Evolutionary conservation across 163 green algal species (phyloP).

Genomic region (Trebouxia gelatinosa): DNA sequence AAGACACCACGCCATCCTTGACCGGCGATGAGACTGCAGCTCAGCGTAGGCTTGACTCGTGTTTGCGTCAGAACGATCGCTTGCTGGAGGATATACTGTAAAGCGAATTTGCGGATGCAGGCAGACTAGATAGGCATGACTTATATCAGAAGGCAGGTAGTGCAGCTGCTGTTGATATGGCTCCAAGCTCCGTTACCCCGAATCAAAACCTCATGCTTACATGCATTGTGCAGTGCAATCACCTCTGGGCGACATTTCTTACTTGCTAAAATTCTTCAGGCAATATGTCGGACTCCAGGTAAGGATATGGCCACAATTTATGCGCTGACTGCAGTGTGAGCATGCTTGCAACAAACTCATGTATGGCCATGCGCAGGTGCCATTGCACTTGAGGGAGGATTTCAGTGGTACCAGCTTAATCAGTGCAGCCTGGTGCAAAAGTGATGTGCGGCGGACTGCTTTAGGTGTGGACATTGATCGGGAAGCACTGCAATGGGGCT

Average conservation of each 20-base stretch:
- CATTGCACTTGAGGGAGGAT: constrained; percentile 52
- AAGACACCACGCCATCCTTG: too few species aligned
- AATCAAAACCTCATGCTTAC: constrained; percentile 1
- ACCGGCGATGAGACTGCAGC: too few species aligned
- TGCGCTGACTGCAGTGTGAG: neutral
- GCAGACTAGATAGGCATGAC: neutral
- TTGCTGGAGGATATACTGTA: too few species aligned
- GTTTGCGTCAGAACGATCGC: too few species aligned
- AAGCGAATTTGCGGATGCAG: too few species aligned
- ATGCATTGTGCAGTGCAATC: constrained; percentile 49
- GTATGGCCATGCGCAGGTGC: constrained; percentile 17
- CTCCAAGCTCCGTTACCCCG: neutral
- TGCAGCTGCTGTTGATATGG: constrained; percentile 6
- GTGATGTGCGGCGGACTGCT: constrained; percentile 34
- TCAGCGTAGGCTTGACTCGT: too few species aligned
- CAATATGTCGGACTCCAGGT: constrained; percentile 50
- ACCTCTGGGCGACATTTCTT: constrained; percentile 51
- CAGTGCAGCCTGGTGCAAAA: constrained; percentile 39
- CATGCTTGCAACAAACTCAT: neutral
- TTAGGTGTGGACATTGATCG: constrained; percentile 34
- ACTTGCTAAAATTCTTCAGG: constrained; percentile 49
- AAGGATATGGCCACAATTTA: neutral
- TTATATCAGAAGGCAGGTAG: constrained; percentile 24
- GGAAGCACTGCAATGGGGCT: constrained; percentile 29
- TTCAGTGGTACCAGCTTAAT: constrained; percentile 61